phyloP scores from a whole-genome alignment of 495 filamentous ascomycete species.

The Melanomma pulvis-pyrius region DNA sequence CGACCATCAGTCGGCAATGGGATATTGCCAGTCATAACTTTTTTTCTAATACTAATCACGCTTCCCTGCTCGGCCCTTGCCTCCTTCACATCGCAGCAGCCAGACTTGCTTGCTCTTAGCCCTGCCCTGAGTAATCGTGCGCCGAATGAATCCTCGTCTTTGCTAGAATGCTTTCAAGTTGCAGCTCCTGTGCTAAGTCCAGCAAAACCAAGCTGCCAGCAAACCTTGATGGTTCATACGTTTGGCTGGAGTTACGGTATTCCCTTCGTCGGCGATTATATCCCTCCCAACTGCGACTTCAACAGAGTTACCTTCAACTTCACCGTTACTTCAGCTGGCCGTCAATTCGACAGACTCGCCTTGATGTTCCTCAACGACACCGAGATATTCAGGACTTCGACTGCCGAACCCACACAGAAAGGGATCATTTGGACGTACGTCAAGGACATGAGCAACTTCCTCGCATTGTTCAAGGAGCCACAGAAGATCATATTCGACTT shows the following conservation, averaged over 20 bases:
- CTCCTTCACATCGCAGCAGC: constrained; percentile 13
- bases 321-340: constrained; percentile 72
- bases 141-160: constrained; percentile 21
- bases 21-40: constrained; percentile 21
- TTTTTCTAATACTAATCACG: constrained; percentile 37
- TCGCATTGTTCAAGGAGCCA: constrained; percentile 63
- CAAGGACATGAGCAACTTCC: constrained; percentile 81
- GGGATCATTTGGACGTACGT: constrained; percentile 78
- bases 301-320: constrained; percentile 82
- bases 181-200: constrained; percentile 42
- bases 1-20: constrained; percentile 7
- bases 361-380: constrained; percentile 79
- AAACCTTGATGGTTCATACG: constrained; percentile 67
- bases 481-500: constrained; percentile 86
- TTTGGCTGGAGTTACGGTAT: constrained; percentile 78
- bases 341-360: constrained; percentile 78
- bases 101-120: constrained; percentile 6
- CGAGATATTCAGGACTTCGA: constrained; percentile 85
- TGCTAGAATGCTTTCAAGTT: constrained; percentile 43
- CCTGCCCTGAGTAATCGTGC: constrained; percentile 25
- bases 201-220: constrained; percentile 28
- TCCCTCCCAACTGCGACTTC: constrained; percentile 71
- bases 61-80: constrained; percentile 19
- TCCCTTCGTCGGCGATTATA: constrained; percentile 73
- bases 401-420: constrained; percentile 72